Base-by-base conservation (phyloP, 2,329 filamentous ascomycete genomes). In the Cladosporium sp. region DNA sequence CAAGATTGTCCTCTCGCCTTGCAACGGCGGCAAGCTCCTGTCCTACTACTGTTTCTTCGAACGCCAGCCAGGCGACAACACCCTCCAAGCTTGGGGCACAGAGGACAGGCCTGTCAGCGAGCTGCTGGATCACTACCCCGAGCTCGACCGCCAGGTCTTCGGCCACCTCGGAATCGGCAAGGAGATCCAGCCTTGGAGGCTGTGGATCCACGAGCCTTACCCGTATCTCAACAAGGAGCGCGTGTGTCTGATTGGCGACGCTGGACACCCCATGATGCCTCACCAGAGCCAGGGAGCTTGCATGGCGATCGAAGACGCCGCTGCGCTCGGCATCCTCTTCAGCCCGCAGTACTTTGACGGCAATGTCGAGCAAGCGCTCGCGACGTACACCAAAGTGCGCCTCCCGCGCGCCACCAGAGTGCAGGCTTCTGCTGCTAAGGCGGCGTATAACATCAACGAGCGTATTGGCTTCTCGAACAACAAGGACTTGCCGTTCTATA, bases 11-110 rank as follows among this genome's bases (percentile, higher is more conserved):
- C 74, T 89, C 1, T 87, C 84, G 0, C 84, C 86, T 4, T 89
- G 86, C 73, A 86, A 87, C 65, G 81, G 80, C 20, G 85, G 85
- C 54, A 81, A 81, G 60, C 73, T 88, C 2, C 75, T 88, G 3
- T 87, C 84, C 0, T 89, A 86, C 73, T 89, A 89, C 72, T 87
- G 85, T 72, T 88, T 88, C 76, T 88, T 87, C 71, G 81, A 84
- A 0, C 77, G 81, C 1, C 77, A 79, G 5, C 76, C 78, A 59
- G 82, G 83, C 6, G 83, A 88, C 66, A 88, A 84, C 66, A 76
- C 78, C 3, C 80, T 73, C 42, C 84, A 88, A 54, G 78, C 76
- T 9, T 88, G 85, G 84, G 82, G 79, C 0, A 28, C 40, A 25
- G 74, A 74, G 0, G 79, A 81, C 24, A 77, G 76, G 6, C 81